A percentile compares a stretch with the other conserved stretches of the same genome.
Evolutionary conservation across 2,329 filamentous ascomycete genomes (phyloP).

Genomic region (Trichoderma sp.): DNA sequence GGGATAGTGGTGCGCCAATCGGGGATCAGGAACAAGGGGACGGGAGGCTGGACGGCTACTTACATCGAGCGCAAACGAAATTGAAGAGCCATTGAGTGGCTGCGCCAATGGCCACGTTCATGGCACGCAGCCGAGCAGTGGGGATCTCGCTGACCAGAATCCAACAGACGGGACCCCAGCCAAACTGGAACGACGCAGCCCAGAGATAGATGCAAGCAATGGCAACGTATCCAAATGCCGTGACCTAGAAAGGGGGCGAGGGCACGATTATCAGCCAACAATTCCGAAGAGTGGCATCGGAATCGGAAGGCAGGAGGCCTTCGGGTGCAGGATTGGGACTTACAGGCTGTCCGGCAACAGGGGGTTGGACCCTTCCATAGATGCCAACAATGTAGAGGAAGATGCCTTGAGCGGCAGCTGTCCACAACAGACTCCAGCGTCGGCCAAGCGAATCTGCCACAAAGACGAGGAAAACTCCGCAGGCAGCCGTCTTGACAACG

Average conservation of each 20-base stretch:
- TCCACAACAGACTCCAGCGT: conserved; percentile 60
- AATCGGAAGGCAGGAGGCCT: neutral
- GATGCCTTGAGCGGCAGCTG: conserved; percentile 58
- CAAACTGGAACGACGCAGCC: conserved; percentile 66
- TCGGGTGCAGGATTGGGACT: conserved; percentile 9
- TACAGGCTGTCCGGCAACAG: conserved; percentile 48
- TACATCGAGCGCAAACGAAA: conserved; percentile 64
- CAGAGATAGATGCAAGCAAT: conserved; percentile 72
- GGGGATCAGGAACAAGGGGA: neutral
- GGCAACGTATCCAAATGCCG: conserved; percentile 66
- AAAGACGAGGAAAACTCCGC: conserved; percentile 63
- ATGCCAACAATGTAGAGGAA: conserved; percentile 71
- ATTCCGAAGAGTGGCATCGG: neutral
- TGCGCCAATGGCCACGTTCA: conserved; percentile 67
- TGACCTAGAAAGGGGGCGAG: conserved; percentile 39
- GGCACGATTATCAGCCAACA: neutral
- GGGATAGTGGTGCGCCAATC: neutral
- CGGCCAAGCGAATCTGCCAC: conserved; percentile 68
- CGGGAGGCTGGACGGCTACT: conserved; percentile 13
- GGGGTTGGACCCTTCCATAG: conserved; percentile 63
- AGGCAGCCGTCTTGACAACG: conserved; percentile 66
- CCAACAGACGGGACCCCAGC: conserved; percentile 72
- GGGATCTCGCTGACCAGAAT: conserved; percentile 69
- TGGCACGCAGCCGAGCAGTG: conserved; percentile 60
- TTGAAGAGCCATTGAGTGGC: conserved; percentile 74